These are phyloP conservation scores for Lactifluus echinatus DNA, from an alignment of 768 basidiomycete genomes.

Conservation along the genomic window DNA sequence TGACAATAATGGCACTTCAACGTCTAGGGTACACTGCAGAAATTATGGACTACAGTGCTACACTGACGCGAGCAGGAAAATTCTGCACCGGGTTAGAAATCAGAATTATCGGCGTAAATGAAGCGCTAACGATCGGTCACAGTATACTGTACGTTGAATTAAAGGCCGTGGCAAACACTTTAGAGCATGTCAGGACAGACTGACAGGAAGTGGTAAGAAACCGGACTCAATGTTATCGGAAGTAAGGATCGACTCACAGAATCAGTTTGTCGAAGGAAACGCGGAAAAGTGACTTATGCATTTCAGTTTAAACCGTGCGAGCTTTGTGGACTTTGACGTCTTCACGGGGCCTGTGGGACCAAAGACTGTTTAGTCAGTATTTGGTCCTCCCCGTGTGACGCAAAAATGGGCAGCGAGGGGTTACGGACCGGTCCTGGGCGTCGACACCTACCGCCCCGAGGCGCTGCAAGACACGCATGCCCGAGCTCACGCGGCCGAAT, in stretches of 20 bases:
- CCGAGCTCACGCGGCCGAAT: constrained; percentile 82
- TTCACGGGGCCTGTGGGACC: constrained; percentile 45
- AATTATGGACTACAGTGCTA: too few species aligned
- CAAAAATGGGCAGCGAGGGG: not conserved
- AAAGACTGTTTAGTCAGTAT: not conserved
- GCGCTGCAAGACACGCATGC: constrained; percentile 89
- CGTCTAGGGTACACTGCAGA: too few species aligned
- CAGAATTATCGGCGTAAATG: too few species aligned
- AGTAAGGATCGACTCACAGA: too few species aligned
- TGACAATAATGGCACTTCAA: too few species aligned
- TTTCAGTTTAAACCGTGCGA: constrained; percentile 19
- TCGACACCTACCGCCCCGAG: constrained; percentile 88
- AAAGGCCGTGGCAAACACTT: not conserved
- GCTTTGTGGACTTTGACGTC: constrained; percentile 89
- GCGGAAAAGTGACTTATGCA: not conserved
- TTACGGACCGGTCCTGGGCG: constrained; percentile 69
- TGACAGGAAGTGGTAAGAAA: not conserved
- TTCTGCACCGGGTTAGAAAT: not conserved
- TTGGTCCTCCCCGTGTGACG: not conserved
- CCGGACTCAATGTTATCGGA: not conserved
- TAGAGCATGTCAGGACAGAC: not conserved
- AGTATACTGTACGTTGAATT: not conserved
- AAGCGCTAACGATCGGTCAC: not conserved
- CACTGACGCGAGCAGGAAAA: not conserved
- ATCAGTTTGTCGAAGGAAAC: too few species aligned